phyloP scores from a whole-genome alignment of 2,329 filamentous ascomycete genomes.

The Aureobasidium zeae region DNA sequence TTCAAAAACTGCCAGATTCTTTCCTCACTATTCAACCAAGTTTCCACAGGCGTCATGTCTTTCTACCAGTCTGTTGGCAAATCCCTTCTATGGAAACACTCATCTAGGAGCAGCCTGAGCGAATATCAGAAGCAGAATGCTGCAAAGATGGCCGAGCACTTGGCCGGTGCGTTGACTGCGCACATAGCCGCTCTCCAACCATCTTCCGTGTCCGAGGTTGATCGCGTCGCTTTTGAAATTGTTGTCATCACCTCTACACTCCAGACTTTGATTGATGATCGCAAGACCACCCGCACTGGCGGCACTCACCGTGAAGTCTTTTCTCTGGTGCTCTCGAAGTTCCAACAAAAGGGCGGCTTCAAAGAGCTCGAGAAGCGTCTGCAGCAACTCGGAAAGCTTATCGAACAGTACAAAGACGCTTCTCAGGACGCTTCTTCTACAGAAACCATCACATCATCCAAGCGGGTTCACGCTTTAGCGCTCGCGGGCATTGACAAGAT shows the following conservation, averaged over 20 bases:
- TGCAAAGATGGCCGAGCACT: slow-evolving; percentile 52
- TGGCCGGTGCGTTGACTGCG: slow-evolving; percentile 61
- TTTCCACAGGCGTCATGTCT: slow-evolving; percentile 70
- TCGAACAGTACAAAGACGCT: slow-evolving; percentile 17
- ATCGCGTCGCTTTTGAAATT: slow-evolving; percentile 59
- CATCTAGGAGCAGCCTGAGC: slow-evolving; percentile 41
- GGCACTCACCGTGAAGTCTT: slow-evolving; percentile 36
- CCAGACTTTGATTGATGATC: slow-evolving; percentile 64
- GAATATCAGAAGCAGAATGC: slow-evolving; percentile 52
- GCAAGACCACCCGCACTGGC: slow-evolving; percentile 41
- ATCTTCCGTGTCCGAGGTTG: slow-evolving; percentile 7
- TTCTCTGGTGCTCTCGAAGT: slow-evolving; percentile 73
- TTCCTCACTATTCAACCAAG: slow-evolving; percentile 64
- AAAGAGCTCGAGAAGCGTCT: slow-evolving; percentile 53
- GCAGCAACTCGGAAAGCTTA: slow-evolving; percentile 22
- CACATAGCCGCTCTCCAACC: slow-evolving; percentile 30
- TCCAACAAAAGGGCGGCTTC: slow-evolving; percentile 73
- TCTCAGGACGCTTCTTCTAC: slow-evolving; percentile 23
- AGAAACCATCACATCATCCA: slow-evolving; percentile 9
- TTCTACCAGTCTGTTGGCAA: slow-evolving; percentile 83
- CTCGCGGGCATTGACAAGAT: slow-evolving; percentile 56
- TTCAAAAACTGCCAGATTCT: slow-evolving; percentile 74
- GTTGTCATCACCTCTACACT: slow-evolving; percentile 69
- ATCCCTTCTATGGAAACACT: slow-evolving; percentile 63
- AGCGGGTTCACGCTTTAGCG: slow-evolving; percentile 18